Evolutionary conservation across 225 moss, liverwort and hornwort genomes (phyloP), one percentile per base, ranked within the genome.

Genomic region (Straminergon stramineum): DNA sequence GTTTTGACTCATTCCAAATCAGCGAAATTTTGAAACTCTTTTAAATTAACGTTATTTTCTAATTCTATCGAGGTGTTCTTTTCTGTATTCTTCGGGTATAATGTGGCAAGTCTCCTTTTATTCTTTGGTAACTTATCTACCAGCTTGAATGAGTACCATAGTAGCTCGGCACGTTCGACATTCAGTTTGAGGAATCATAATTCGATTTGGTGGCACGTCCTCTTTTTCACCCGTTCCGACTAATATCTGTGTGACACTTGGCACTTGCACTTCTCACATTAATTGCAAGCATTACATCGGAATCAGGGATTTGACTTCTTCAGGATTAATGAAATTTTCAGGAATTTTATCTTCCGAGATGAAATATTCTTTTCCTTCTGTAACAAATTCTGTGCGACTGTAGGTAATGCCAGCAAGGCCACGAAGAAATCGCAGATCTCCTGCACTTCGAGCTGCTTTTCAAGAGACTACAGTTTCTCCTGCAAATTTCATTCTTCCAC

Each of bases 401-500:
- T 92, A 99, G 99, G 94, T 92, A 85, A 92, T 99, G 93, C 90
- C 99, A 13, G 93, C 96, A 75, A 92, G 99, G 93, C 97, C 99
- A 22, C 94, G 99, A 87, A 92, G 99, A 81, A 99, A 99, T 83
- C 96, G 99, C 45, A 95, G 95, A 82, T 96, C 97, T 31, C 94
- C 92, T n/a, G 96, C 97, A 81, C 89, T 99, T 86, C 96, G 99
- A 82, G 96, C 96, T 77, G 97, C 99, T 26, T 97, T 99, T 89
- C 97, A 99, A 89, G 99, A 99, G 90, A 97, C 97, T 39, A 91
- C 90, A 16, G 89, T 99, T 62, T 91, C 97, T 58, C 99, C 99
- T 86, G 96, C 96, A 57, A 99, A 99, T 84, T 97, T 99, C 77
- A 99, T 99, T 53, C 96, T 99, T 39, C 99, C 99, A 48, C 94